A percentile compares a stretch with the other conserved stretches of the same genome.
phyloP scores from a whole-genome alignment of 768 basidiomycete genomes.

The Boletus pseudo-olivaceus region DNA sequence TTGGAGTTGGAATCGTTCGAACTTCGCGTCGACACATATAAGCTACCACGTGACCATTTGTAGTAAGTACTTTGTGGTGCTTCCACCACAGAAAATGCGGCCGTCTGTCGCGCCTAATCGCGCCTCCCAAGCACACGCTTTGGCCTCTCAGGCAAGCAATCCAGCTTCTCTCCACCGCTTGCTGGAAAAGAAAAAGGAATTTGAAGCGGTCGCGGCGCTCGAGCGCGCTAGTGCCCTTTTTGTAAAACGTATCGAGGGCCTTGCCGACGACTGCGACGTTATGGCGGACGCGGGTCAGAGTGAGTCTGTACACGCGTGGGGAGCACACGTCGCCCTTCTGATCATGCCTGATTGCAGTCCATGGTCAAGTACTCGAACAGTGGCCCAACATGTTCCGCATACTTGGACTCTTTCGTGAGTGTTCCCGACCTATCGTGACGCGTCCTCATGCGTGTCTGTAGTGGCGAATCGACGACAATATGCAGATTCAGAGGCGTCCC shows the following conservation, averaged over 20 bases:
- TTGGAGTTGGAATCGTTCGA: not conserved
- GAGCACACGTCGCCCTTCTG: not conserved
- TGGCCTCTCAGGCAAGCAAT: slow-evolving; percentile 36
- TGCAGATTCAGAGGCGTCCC: slow-evolving; percentile 23
- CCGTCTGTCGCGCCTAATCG: slow-evolving; percentile 53
- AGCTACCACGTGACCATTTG: slow-evolving; percentile 11
- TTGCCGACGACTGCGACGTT: slow-evolving; percentile 68
- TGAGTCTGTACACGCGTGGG: slow-evolving; percentile 22
- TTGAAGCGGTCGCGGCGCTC: slow-evolving; percentile 68
- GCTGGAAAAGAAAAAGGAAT: slow-evolving; percentile 78
- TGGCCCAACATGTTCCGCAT: slow-evolving; percentile 86
- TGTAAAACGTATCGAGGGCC: slow-evolving; percentile 61
- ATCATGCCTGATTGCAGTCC: slow-evolving; percentile 41
- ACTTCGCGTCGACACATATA: slow-evolving; percentile 10
- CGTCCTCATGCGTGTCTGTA: slow-evolving; percentile 18
- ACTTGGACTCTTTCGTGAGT: slow-evolving; percentile 63
- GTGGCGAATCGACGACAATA: slow-evolving; percentile 48
- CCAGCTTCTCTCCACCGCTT: slow-evolving; percentile 54
- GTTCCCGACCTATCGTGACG: not conserved
- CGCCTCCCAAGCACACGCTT: slow-evolving; percentile 44
- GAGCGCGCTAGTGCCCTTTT: slow-evolving; percentile 62
- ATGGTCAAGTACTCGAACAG: slow-evolving; percentile 73
- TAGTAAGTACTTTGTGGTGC: not conserved
- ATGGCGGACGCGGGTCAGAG: slow-evolving; percentile 79
- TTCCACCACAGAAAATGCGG: slow-evolving; percentile 38